phyloP scores from a whole-genome alignment of 164 flowering plant genomes.

The Liquidambar formosana region DNA sequence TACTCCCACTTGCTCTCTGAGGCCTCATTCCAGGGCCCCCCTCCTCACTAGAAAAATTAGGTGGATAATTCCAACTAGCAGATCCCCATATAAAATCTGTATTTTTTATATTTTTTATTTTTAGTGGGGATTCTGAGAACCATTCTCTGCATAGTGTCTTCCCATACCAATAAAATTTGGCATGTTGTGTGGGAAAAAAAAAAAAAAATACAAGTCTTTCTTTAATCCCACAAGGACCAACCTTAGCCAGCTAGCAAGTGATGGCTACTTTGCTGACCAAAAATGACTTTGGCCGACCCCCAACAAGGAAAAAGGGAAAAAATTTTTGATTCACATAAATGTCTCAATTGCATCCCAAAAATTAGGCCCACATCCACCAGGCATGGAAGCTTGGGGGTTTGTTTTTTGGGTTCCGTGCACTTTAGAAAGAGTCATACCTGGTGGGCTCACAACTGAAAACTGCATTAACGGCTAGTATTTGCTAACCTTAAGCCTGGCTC shows the following conservation, averaged over 20 bases:
- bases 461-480: slow-evolving; percentile 6
- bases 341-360: not conserved
- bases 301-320: too few relatives aligned
- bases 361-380: too few relatives aligned
- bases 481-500: too few relatives aligned
- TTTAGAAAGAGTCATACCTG: not conserved
- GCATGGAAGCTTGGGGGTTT: too few relatives aligned
- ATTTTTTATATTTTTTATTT: too few relatives aligned
- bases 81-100: too few relatives aligned
- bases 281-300: too few relatives aligned
- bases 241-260: too few relatives aligned
- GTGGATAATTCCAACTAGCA: too few relatives aligned
- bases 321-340: not conserved
- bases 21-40: not conserved
- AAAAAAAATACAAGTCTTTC: not conserved
- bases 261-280: too few relatives aligned
- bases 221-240: too few relatives aligned
- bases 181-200: not conserved
- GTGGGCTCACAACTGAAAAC: slow-evolving; percentile 19
- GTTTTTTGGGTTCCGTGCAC: too few relatives aligned
- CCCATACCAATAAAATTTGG: not conserved
- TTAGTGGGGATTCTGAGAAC: not conserved
- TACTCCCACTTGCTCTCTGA: not conserved
- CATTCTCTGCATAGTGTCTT: not conserved
- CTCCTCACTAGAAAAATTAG: not conserved